A percentile compares a stretch with the other conserved stretches of the same genome.
These are phyloP conservation scores for Colletotrichum sp. DNA, from an alignment of 2,329 filamentous ascomycete species.

Conservation along the genomic window DNA sequence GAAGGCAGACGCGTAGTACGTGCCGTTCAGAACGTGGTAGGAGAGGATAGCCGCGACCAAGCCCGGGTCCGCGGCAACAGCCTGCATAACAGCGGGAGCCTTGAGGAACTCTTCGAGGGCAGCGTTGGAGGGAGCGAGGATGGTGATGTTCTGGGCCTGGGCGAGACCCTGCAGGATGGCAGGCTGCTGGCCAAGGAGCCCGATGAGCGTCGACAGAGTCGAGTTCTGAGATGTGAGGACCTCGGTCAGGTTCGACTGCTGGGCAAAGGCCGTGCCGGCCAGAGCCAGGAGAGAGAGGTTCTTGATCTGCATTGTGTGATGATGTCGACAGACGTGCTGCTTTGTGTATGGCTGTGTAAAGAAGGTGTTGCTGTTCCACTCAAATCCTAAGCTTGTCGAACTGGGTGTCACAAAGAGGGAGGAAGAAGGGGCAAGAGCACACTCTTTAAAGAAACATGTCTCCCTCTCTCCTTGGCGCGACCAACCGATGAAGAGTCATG, in stretches of 20 bases:
- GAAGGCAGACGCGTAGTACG: slow-evolving; percentile 35
- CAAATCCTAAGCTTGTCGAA: neutral
- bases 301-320: slow-evolving; percentile 17
- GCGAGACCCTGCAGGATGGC: slow-evolving; percentile 6
- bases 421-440: neutral
- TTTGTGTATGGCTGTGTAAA: neutral
- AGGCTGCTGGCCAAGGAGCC: slow-evolving; percentile 25
- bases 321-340: neutral
- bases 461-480: neutral
- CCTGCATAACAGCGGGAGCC: slow-evolving; percentile 22
- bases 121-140: slow-evolving; percentile 60
- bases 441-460: slow-evolving; percentile 5
- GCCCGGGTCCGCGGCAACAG: slow-evolving; percentile 24
- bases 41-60: slow-evolving; percentile 47
- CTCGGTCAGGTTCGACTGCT: slow-evolving; percentile 25
- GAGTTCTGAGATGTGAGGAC: slow-evolving; percentile 30
- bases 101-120: slow-evolving; percentile 45
- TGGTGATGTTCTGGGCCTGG: slow-evolving; percentile 52
- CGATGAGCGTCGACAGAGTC: slow-evolving; percentile 29
- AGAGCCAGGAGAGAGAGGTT: slow-evolving; percentile 21
- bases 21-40: slow-evolving; percentile 64
- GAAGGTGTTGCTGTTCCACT: neutral
- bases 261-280: slow-evolving; percentile 24
- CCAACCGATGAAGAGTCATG: neutral
- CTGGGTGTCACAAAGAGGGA: neutral